These are phyloP conservation scores for Naematelia encephala DNA, from an alignment of 768 basidiomycete species.

Conservation along the genomic window DNA sequence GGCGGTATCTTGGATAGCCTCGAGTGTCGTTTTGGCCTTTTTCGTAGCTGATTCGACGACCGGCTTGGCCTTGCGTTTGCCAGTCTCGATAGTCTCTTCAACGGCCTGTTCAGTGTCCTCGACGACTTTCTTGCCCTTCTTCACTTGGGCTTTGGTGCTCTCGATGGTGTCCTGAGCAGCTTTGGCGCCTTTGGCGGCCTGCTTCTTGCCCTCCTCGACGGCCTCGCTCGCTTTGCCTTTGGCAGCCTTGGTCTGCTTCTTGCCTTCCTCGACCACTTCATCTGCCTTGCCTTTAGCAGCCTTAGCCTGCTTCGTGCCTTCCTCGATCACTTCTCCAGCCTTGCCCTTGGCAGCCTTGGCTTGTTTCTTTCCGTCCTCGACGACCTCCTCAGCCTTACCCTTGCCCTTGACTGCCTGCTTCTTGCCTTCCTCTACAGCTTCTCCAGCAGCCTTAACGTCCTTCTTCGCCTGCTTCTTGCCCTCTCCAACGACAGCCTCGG, in stretches of 20 bases:
- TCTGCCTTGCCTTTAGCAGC: background rate
- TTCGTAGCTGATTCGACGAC: constrained; percentile 8
- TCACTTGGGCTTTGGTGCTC: background rate
- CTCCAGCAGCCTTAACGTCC: too few species aligned
- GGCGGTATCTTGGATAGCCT: constrained; percentile 14
- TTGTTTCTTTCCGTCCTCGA: background rate
- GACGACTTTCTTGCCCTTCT: constrained; percentile 17
- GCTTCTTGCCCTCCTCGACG: constrained; percentile 10
- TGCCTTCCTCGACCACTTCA: constrained; percentile 2
- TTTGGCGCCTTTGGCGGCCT: constrained; percentile 7
- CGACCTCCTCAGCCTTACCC: too few species aligned
- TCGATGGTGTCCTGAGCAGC: constrained; percentile 4
- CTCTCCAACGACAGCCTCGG: constrained; percentile 5
- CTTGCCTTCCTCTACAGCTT: constrained; percentile 2
- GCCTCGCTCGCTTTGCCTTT: constrained; percentile 1
- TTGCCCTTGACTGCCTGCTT: constrained; percentile 17
- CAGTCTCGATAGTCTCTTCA: constrained; percentile 3
- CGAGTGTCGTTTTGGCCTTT: constrained; percentile 6
- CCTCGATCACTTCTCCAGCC: background rate
- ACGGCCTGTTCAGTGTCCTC: constrained; percentile 4
- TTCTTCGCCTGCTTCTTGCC: too few species aligned
- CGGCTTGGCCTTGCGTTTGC: constrained; percentile 16
- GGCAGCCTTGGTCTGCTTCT: constrained; percentile 2
- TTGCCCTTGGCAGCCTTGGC: background rate
- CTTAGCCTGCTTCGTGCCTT: background rate